Conservation (phyloP, 2,329 filamentous ascomycete genomes). For the Apiospora saccharicola region DNA sequence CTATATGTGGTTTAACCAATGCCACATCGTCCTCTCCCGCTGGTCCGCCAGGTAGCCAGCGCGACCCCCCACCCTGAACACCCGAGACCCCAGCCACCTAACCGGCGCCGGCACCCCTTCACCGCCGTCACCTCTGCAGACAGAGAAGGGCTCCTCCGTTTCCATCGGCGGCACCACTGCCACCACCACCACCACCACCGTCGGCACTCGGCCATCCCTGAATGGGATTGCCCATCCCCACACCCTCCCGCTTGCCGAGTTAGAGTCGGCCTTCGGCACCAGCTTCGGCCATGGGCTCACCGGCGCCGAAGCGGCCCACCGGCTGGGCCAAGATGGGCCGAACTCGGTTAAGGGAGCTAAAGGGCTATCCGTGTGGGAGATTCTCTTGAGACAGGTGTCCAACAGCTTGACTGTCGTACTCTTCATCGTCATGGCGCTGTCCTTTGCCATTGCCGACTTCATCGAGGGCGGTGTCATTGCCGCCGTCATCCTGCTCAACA, state of each 20-base stretch:
- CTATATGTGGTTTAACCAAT: slow-evolving; percentile 41
- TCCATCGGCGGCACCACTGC: slow-evolving; percentile 23
- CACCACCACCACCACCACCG: too few species aligned
- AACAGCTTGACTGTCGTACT: slow-evolving; percentile 80
- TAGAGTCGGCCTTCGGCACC: slow-evolving; percentile 49
- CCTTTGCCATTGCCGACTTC: slow-evolving; percentile 70
- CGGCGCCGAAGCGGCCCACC: slow-evolving; percentile 67
- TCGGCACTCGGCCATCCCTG: too few species aligned
- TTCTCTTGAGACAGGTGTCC: slow-evolving; percentile 78
- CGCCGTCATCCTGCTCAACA: slow-evolving; percentile 72
- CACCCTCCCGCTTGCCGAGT: slow-evolving; percentile 38
- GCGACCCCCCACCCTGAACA: slow-evolving; percentile 22
- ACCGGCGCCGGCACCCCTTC: not conserved
- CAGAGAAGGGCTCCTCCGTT: slow-evolving; percentile 27
- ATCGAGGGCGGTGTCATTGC: slow-evolving; percentile 70
- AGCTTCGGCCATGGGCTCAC: slow-evolving; percentile 67
- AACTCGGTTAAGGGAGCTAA: slow-evolving; percentile 77
- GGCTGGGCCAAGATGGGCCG: slow-evolving; percentile 70
- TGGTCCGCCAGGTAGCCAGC: slow-evolving; percentile 30
- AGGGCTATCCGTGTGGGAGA: slow-evolving; percentile 76
- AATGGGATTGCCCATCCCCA: slow-evolving; percentile 37
- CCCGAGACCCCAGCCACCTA: not conserved
- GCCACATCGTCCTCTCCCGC: slow-evolving; percentile 32
- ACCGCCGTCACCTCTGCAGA: not conserved
- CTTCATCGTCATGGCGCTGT: slow-evolving; percentile 75